Base-by-base conservation (phyloP, 2,329 filamentous ascomycete genomes). In the Rosellinia necatrix region DNA sequence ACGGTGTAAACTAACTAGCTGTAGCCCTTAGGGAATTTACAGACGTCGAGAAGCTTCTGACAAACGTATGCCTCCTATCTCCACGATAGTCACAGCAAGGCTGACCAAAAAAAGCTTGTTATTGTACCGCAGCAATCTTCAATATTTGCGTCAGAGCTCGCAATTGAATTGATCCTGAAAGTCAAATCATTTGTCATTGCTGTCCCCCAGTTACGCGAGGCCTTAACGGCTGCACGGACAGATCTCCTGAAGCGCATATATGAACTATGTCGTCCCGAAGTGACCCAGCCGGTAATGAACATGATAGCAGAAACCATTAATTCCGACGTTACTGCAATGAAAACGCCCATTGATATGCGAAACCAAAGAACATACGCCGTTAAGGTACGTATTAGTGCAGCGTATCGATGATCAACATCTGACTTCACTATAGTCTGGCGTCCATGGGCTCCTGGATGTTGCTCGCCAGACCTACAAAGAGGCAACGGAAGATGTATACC, bases 361-460 rank as follows among this genome's bases (percentile, higher is more conserved):
- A 96, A 97, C 59, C 93, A 97, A 69, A 81, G 93, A 60, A 90
- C 89, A 0, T 97, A 96, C 74, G 93, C 93, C 19, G 88, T 97
- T 27, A 94, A 89, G 75, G 85, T 86, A 67, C 54, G 63, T 34
- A n/a, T 43, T 1, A 12, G 4, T 19, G 22, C 32, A 9, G 15
- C 9, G 32, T 29, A 21, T 41, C n/a, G 6, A n/a, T 27, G 3
- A 10, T 17, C 2, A 27, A 15, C 5, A 37, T 43, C 64, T 69
- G 27, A 71, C 59, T 63, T 62, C 10, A 32, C 30, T 4, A 6
- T 63, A 90, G 82, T 85, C 91, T 41, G 90, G 91, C 0, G 85
- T 94, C 37, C 92, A 91, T 64, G 90, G 90, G 2, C 82, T 97
- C 53, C 82, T 97, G 3, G 93, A 97, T 72, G 89, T 97, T 32